Evolutionary conservation across 2,329 filamentous ascomycete species (phyloP).

Genomic region (Pyricularia grisea): DNA sequence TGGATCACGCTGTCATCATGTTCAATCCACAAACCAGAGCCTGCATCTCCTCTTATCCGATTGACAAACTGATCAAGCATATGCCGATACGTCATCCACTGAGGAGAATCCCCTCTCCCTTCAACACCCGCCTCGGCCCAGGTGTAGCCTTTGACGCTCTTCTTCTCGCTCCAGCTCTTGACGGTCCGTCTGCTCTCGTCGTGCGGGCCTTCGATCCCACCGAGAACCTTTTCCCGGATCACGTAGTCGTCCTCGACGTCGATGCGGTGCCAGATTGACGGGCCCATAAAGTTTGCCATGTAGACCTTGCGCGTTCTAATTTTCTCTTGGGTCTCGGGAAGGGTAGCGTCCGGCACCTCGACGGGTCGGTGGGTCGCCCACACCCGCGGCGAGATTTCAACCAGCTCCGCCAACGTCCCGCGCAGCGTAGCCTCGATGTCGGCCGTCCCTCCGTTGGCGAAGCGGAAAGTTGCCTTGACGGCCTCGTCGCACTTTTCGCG

Average conservation of each 20-base stretch:
- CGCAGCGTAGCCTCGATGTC: constrained; percentile 13
- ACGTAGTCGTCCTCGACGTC: constrained; percentile 24
- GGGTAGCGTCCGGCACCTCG: constrained; percentile 12
- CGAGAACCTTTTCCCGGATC: constrained; percentile 15
- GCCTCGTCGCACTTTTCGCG: constrained; percentile 23
- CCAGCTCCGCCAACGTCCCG: constrained; percentile 9
- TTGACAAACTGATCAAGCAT: constrained; percentile 41
- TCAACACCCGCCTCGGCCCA: constrained; percentile 20
- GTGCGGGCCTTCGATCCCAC: constrained; percentile 7
- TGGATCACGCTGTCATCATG: constrained; percentile 30
- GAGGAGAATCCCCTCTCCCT: constrained; percentile 20
- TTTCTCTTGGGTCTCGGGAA: constrained; percentile 13
- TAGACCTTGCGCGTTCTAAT: constrained; percentile 16
- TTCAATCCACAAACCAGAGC: constrained; percentile 27
- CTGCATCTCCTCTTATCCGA: constrained; percentile 26
- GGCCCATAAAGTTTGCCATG: constrained; percentile 19
- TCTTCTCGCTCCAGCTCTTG: constrained; percentile 12
- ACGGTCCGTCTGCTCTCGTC: constrained; percentile 8
- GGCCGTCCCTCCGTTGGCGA: constrained; percentile 27
- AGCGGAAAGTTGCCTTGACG: constrained; percentile 26
- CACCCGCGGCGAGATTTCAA: constrained; percentile 4
- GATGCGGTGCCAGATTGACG: constrained; percentile 22
- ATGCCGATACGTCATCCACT: constrained; percentile 34
- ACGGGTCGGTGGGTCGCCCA: constrained; percentile 13
- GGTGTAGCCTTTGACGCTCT: constrained; percentile 24